A percentile compares a stretch with the other conserved stretches of the same genome.
Evolutionary conservation across 2,329 filamentous ascomycete genomes (phyloP).

Genomic region (Aspergillus ibericus): DNA sequence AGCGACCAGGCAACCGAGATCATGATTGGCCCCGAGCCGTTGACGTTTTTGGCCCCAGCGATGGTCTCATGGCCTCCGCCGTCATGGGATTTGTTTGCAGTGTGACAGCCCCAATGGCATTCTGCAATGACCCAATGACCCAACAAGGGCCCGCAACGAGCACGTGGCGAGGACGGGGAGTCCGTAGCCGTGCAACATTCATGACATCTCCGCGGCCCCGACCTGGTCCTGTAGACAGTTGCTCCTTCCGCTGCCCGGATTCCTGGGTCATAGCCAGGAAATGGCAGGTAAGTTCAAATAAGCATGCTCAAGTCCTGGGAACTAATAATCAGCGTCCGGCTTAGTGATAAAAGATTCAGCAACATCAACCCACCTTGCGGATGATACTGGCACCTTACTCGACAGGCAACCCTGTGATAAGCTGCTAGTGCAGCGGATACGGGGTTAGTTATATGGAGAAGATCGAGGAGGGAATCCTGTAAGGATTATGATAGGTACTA

Average conservation of each 20-base stretch:
- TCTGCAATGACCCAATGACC: background rate
- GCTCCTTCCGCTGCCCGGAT: background rate
- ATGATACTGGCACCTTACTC: background rate
- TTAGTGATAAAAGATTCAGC: background rate
- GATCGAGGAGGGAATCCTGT: background rate
- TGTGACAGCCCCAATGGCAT: background rate
- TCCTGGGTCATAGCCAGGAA: background rate
- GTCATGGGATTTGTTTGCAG: no score
- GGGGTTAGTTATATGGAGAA: background rate
- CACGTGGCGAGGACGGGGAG: background rate
- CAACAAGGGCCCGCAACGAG: background rate
- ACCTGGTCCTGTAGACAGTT: background rate
- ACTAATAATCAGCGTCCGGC: background rate
- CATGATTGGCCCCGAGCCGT: background rate
- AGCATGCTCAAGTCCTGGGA: background rate
- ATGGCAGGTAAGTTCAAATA: background rate
- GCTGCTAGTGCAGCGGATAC: background rate
- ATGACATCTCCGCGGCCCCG: background rate
- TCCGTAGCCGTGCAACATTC: background rate
- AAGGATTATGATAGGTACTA: background rate
- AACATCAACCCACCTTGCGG: background rate
- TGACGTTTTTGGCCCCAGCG: background rate
- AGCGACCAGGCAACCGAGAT: background rate
- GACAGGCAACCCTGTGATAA: background rate
- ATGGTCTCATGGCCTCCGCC: background rate